Evolutionary conservation across 441 rosid species (phyloP), one percentile per base, ranked within the genome.

Genomic region (Gossypium laxum): DNA sequence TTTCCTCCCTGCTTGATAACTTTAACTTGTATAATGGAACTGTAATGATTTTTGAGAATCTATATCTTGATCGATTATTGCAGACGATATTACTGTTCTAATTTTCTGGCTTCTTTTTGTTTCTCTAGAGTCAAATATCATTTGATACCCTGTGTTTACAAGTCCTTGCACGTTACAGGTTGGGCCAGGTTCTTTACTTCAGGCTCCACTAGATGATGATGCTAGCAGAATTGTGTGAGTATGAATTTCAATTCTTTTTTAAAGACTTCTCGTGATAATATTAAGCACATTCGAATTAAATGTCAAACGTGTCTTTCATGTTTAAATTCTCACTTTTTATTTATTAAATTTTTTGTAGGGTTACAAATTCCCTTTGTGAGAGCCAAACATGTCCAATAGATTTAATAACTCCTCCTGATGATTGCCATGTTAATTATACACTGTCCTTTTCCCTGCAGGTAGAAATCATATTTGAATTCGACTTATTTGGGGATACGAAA

Each of bases 321-420:
- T 18, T 55, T 19, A 30, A 56, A 61, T 41, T 19, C 55, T 34
- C n/a, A 47, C 67, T 72, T 59, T 14, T 19, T 19, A 32, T 5
- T 32, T 6, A 5, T 32, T 32, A 5, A 32, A 5, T 43, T 73
- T 72, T 65, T 59, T 80, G 75, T 77, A 94, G 98, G 83, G 89
- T 91, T 74, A 91, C 96, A 22, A 74, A 84, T 51, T 70, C 96
- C 57, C 87, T 94, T 56, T 94, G 98, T 76, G 85, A 77, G 72
- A 94, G 89, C 74, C 87, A 83, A 71, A 78, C 89, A 81, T 93
- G 98, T 79, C 98, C 98, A 52, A 74, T 80, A 69, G 97, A 94
- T 84, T 83, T 94, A 84, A 88, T 90, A 70, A 90, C 88, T 79
- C 98, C 97, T 62, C 98, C 97, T 48, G 98, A 94, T 82, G 98